Evolutionary conservation across 2,329 filamentous ascomycete genomes (phyloP), one percentile per base, ranked within the genome.

Genomic region (Pezicula rhizophila): DNA sequence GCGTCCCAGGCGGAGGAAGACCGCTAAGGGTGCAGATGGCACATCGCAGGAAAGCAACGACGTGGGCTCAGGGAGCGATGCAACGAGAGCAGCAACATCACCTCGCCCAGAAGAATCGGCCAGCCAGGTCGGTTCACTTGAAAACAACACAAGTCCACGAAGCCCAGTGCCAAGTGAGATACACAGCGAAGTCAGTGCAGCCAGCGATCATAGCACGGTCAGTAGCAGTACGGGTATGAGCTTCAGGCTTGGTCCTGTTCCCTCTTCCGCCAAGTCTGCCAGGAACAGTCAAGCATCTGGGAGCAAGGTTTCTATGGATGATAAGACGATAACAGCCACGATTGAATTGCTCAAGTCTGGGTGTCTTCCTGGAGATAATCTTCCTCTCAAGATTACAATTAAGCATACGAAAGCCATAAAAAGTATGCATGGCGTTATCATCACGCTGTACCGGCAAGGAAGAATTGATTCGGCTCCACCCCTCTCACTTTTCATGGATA

Each of bases 371-470:
- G 93, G 93, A 14, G 93, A 97, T 59, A 80, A 79, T 20, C 75
- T 97, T 39, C 83, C 88, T 0, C 78, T 97, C 47, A 85, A 81
- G 59, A 84, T 97, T 46, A 82, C 79, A 1, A 84, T 99, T 51
- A 85, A 89, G 55, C 93, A 97, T 64, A 92, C 86, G 51, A 95
- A 95, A 66, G 79, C 84, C 50, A 81, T 97, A 61, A 89, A 92
- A 70, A 97, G 90, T 64, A 77, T 96, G 69, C 87, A 92, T 58
- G 92, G 93, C 7, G 86, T 97, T 42, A 93, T 97, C 52, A 82
- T 96, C 41, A 97, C 93, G 2, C 73, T 99, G 8, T 96, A 95
- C 65, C 82, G 93, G 40, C 88, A 95, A 66, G 90, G 90, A 20
- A 83, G 89, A 51, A 92, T 97, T 41, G 92, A 99, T 64, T 87